phyloP scores from a whole-genome alignment of 73 alveolate genomes.

The Effrenium voratum region DNA sequence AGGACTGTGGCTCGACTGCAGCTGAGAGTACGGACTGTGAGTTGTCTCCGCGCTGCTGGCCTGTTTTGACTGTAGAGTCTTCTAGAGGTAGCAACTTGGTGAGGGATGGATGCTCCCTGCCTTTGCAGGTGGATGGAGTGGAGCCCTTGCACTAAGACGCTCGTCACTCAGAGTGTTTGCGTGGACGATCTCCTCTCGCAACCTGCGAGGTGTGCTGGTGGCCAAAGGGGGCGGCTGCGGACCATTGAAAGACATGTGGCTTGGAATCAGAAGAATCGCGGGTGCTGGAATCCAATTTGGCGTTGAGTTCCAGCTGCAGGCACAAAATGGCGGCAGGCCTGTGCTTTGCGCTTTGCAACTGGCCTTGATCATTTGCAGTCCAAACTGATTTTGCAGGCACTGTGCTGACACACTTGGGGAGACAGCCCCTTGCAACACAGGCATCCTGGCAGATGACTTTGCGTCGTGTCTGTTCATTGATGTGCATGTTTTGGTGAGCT shows the following conservation, averaged over 20 bases:
- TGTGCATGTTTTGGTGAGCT: no score
- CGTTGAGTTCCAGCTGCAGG: neutral
- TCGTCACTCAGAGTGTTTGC: neutral
- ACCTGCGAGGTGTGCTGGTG: slow-evolving; percentile 36
- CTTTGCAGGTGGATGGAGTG: slow-evolving; percentile 67
- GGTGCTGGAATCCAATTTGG: neutral
- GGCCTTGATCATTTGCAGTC: neutral
- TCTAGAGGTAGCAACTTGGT: neutral
- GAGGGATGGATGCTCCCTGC: neutral
- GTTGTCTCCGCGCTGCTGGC: neutral
- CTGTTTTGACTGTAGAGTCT: neutral
- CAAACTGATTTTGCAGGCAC: neutral
- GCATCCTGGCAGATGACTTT: no score
- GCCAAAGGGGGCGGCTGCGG: slow-evolving; percentile 59
- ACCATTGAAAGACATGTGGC: slow-evolving; percentile 47
- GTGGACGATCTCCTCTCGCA: no score
- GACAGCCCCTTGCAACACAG: slow-evolving; percentile 62
- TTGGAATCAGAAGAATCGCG: neutral
- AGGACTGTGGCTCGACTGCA: slow-evolving; percentile 69
- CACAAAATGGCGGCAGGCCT: slow-evolving; percentile 71
- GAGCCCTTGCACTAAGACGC: slow-evolving; percentile 65
- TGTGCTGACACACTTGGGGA: slow-evolving; percentile 78
- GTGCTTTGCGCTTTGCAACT: neutral
- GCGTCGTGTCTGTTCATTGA: no score
- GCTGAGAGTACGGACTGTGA: slow-evolving; percentile 59